Percentiles rank a stretch among this genome's conserved stretches.
Evolutionary conservation across 2,329 filamentous ascomycete genomes (phyloP).

Genomic region (Colletotrichum phormii): DNA sequence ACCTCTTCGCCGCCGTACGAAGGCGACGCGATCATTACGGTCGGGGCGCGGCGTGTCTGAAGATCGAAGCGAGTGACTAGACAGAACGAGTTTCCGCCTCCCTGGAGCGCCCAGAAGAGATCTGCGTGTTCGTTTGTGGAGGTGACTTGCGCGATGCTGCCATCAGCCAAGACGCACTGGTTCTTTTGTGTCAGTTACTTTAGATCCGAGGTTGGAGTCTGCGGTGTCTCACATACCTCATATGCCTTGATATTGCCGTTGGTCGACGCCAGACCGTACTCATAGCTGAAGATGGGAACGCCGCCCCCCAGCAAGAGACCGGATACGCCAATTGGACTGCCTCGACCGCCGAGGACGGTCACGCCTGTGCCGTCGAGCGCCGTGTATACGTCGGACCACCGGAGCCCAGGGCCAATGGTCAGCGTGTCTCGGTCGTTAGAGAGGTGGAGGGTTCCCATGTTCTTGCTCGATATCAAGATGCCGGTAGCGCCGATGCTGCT

Average conservation of each 20-base stretch:
- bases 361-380: background rate
- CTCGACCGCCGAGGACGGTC: background rate
- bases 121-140: conserved; percentile 46
- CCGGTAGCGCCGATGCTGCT: too few species aligned
- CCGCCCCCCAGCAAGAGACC: background rate
- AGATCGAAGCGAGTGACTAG: conserved; percentile 46
- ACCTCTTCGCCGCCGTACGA: background rate
- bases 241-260: background rate
- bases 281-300: background rate
- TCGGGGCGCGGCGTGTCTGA: conserved; percentile 22
- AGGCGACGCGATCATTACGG: background rate
- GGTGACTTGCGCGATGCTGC: conserved; percentile 56
- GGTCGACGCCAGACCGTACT: background rate
- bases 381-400: background rate
- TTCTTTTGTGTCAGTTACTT: background rate
- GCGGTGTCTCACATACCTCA: background rate
- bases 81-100: conserved; percentile 53
- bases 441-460: background rate
- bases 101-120: conserved; percentile 57
- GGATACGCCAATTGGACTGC: background rate
- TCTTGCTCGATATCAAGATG: too few species aligned
- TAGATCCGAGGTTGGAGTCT: background rate
- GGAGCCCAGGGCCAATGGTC: background rate
- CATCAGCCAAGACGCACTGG: conserved; percentile 60
- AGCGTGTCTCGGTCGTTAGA: background rate